These are phyloP conservation scores for Myotisia sp. DNA, from an alignment of 2,329 filamentous ascomycete species.

Conservation along the genomic window DNA sequence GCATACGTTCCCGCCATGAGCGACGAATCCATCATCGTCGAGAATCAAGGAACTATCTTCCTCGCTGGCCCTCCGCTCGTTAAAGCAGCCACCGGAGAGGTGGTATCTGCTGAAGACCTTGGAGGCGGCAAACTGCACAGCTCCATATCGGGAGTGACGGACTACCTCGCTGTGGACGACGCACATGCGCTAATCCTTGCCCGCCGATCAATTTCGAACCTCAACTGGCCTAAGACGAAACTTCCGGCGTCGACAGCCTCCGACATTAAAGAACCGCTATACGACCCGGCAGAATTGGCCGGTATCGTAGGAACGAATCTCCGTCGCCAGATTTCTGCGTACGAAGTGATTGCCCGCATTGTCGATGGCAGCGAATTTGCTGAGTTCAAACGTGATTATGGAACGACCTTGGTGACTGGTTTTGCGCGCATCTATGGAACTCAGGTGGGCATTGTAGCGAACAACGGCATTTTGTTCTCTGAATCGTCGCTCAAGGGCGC, in stretches of 20 bases:
- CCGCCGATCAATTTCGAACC: constrained; percentile 67
- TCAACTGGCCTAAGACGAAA: constrained; percentile 62
- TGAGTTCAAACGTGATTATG: constrained; percentile 90
- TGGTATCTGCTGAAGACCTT: constrained; percentile 77
- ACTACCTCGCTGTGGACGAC: constrained; percentile 89
- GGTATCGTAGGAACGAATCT: constrained; percentile 87
- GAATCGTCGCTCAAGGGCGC: constrained; percentile 82
- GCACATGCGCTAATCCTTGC: constrained; percentile 80
- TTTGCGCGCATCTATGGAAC: constrained; percentile 85
- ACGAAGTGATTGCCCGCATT: constrained; percentile 82
- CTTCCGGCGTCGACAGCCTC: constrained; percentile 16
- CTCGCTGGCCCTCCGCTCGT: constrained; percentile 86
- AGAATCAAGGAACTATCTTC: constrained; percentile 94
- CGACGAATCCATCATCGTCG: constrained; percentile 92
- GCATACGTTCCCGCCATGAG: constrained; percentile 96
- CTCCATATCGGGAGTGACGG: constrained; percentile 80
- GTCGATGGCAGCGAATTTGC: constrained; percentile 82
- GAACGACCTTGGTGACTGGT: constrained; percentile 75
- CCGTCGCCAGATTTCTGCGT: constrained; percentile 67
- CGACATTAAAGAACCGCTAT: constrained; percentile 58
- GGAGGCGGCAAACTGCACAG: constrained; percentile 83
- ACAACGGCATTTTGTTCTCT: constrained; percentile 90
- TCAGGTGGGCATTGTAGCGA: constrained; percentile 82
- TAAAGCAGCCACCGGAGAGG: constrained; percentile 88
- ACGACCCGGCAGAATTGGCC: constrained; percentile 63